Evolutionary conservation across 495 filamentous ascomycete species (phyloP).

Genomic region (Aspergillus kassunensis): DNA sequence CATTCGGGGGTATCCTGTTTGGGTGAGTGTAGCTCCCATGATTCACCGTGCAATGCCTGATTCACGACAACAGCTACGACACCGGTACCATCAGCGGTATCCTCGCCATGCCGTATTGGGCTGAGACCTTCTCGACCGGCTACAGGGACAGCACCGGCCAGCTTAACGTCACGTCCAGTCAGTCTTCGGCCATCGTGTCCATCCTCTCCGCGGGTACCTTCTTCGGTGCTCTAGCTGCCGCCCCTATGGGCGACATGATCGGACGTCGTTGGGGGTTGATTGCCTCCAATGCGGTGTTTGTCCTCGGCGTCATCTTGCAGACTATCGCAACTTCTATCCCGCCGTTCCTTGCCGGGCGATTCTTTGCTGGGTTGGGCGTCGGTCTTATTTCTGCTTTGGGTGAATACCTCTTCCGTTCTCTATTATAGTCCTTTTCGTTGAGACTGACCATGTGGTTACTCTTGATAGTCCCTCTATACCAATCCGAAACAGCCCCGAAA

Average conservation of each 20-base stretch:
- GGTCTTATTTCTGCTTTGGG: conserved; percentile 61
- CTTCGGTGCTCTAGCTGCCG: conserved; percentile 71
- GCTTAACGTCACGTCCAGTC: conserved; percentile 49
- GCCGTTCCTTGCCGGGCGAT: conserved; percentile 71
- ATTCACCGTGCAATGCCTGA: conserved; percentile 15
- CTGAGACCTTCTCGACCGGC: conserved; percentile 63
- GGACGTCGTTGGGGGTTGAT: conserved; percentile 73
- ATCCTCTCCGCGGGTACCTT: conserved; percentile 88
- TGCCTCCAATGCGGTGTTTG: conserved; percentile 60
- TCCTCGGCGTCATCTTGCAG: conserved; percentile 76
- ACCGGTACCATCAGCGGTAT: conserved; percentile 85
- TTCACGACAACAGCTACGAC: conserved; percentile 66
- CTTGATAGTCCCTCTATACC: conserved; percentile 72
- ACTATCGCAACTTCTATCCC: conserved; percentile 60
- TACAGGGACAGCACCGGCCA: conserved; percentile 49
- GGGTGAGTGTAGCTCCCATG: conserved; percentile 55
- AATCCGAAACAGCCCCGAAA: conserved; percentile 73
- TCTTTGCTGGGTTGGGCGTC: conserved; percentile 79
- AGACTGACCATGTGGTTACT: no score
- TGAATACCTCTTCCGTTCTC: conserved; percentile 5
- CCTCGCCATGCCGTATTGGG: conserved; percentile 73
- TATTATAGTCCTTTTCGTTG: no score
- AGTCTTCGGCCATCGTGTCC: conserved; percentile 68
- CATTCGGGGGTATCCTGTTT: conserved; percentile 83
- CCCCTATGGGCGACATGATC: conserved; percentile 65